phyloP scores from a whole-genome alignment of 208 protist genomes.

The Acanthamoeba lenticulata region DNA sequence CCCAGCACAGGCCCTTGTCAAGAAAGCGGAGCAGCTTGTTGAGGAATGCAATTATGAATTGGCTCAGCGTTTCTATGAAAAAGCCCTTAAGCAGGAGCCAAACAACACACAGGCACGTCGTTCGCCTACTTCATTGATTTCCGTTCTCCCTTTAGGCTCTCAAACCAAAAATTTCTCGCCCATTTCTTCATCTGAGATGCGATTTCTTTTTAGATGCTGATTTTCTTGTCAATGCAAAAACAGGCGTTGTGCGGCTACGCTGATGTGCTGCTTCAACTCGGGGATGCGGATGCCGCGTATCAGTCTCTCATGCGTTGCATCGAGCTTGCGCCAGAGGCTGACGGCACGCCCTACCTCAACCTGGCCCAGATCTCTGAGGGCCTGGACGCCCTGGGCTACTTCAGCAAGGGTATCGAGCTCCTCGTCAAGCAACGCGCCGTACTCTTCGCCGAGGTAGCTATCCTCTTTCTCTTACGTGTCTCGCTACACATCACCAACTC shows the following conservation, averaged over 20 bases:
- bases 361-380: conserved; percentile 25
- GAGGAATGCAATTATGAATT: conserved; percentile 37
- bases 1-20: neutral
- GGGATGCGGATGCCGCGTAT: neutral
- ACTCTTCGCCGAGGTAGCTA: neutral
- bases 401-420: conserved; percentile 12
- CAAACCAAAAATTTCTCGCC: neutral
- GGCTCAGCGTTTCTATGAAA: conserved; percentile 24
- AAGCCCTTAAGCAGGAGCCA: neutral
- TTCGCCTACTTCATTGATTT: neutral
- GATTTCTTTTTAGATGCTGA: neutral
- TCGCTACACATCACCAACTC: neutral
- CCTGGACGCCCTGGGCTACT: neutral
- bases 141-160: neutral
- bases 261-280: neutral
- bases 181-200: neutral
- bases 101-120: conserved; percentile 5
- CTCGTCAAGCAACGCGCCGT: conserved; percentile 2
- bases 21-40: conserved; percentile 45
- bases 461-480: neutral
- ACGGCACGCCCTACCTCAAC: conserved; percentile 30
- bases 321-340: neutral
- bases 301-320: neutral
- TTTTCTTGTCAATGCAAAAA: neutral
- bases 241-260: conserved; percentile 4